A percentile compares a stretch with the other conserved stretches of the same genome.
phyloP scores from a whole-genome alignment of 2,329 filamentous ascomycete genomes.

The Hypomyces perniciosus region DNA sequence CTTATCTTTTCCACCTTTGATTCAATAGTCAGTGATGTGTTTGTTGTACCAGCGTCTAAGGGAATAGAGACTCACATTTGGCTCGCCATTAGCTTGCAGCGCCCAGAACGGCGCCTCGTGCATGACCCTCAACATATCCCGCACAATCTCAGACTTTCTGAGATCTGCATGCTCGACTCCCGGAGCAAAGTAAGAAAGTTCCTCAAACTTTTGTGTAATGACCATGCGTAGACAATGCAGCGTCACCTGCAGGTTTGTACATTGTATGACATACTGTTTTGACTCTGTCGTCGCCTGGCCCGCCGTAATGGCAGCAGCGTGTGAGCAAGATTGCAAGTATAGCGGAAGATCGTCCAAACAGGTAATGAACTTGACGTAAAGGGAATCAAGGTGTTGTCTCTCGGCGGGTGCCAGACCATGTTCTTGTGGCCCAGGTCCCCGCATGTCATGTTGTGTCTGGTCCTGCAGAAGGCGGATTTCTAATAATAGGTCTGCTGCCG shows the following conservation, averaged over 20 bases:
- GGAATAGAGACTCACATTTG: constrained; percentile 25
- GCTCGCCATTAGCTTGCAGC: constrained; percentile 34
- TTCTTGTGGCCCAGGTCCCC: constrained; percentile 1
- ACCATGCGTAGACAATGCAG: constrained; percentile 38
- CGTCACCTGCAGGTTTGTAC: constrained; percentile 35
- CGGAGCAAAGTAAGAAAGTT: constrained; percentile 24
- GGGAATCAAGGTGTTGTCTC: constrained; percentile 26
- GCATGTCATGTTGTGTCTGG: constrained; percentile 14
- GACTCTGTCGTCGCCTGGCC: constrained; percentile 18
- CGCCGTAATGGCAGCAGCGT: constrained; percentile 13
- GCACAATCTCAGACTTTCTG: constrained; percentile 37
- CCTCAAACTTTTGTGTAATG: constrained; percentile 32
- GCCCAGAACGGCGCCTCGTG: constrained; percentile 37
- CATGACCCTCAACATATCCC: constrained; percentile 36
- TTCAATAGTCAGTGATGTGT: background rate
- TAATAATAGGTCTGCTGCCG: constrained; percentile 33
- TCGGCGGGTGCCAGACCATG: constrained; percentile 20
- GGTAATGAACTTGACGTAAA: constrained; percentile 36
- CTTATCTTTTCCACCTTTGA: constrained; percentile 35
- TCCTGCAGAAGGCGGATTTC: constrained; percentile 30
- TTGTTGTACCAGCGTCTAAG: background rate
- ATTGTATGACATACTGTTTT: constrained; percentile 33
- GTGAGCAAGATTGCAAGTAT: constrained; percentile 27
- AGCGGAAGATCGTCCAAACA: constrained; percentile 34
- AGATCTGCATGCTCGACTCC: constrained; percentile 28